Evolutionary conservation across 176 grass and related monocot species (phyloP).

Genomic region (Zea luxurians): DNA sequence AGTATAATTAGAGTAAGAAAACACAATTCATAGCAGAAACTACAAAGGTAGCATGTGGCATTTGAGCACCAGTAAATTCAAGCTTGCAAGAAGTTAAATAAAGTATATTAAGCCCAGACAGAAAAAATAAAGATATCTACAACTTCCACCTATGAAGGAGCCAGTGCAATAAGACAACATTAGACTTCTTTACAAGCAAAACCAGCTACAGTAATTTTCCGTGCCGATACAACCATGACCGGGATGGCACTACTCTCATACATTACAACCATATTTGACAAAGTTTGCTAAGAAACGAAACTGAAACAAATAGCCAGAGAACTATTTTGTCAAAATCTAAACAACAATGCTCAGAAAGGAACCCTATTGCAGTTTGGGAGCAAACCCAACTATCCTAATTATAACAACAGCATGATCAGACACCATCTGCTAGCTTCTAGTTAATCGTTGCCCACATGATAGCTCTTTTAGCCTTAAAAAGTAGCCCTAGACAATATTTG

Average conservation of each 20-base stretch:
- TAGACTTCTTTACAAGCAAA: neutral
- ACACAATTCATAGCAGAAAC: neutral
- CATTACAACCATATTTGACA: neutral
- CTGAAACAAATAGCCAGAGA: neutral
- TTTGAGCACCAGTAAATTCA: neutral
- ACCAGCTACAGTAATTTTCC: neutral
- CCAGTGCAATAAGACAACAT: neutral
- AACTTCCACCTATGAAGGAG: neutral
- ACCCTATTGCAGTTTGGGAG: neutral
- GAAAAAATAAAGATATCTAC: neutral
- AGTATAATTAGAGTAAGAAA: conserved; percentile 13
- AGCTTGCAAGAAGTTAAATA: neutral
- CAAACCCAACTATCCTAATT: neutral
- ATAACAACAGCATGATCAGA: neutral
- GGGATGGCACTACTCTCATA: neutral
- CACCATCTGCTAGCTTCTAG: neutral
- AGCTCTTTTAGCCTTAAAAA: neutral
- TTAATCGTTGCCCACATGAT: neutral
- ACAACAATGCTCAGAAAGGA: neutral
- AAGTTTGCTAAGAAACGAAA: neutral
- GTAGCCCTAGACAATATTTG: neutral
- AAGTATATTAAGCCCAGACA: neutral
- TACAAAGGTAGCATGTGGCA: neutral
- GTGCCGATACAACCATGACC: neutral
- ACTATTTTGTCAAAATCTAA: neutral